These are phyloP conservation scores for Stygiomarasmius scandens DNA, from an alignment of 1,284 basidiomycete species.

Conservation along the genomic window DNA sequence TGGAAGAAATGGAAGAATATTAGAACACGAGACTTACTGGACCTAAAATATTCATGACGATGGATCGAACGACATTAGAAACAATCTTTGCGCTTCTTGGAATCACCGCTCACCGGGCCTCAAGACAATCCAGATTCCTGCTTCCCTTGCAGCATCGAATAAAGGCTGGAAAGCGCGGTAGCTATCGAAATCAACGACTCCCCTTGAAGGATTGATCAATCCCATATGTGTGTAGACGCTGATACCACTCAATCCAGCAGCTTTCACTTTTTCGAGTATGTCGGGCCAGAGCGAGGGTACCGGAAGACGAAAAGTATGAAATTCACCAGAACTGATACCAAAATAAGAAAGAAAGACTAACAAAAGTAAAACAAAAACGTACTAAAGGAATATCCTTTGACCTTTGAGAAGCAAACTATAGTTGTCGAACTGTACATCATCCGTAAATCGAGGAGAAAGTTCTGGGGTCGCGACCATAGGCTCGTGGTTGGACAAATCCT, in stretches of 20 bases:
- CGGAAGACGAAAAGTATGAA: conserved; percentile 82
- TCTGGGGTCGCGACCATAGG: neutral
- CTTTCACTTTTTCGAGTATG: conserved; percentile 80
- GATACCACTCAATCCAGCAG: conserved; percentile 76
- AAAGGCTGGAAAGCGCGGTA: conserved; percentile 74
- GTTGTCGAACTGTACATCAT: conserved; percentile 58
- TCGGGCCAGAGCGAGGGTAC: conserved; percentile 81
- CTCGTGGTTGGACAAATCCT: neutral
- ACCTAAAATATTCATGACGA: conserved; percentile 23
- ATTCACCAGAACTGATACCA: conserved; percentile 65
- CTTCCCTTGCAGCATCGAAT: conserved; percentile 61
- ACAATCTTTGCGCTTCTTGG: neutral
- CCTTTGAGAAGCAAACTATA: conserved; percentile 58
- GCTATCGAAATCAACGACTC: conserved; percentile 70
- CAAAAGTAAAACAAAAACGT: conserved; percentile 23
- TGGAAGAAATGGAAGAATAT: neutral
- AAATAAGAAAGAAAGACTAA: neutral
- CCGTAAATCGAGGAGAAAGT: conserved; percentile 18
- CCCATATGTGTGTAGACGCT: conserved; percentile 80
- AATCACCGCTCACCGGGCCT: conserved; percentile 50
- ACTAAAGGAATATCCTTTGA: conserved; percentile 59
- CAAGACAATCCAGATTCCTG: conserved; percentile 66
- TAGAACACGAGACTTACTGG: conserved; percentile 29
- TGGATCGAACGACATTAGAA: neutral
- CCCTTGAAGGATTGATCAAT: conserved; percentile 73